Base-by-base conservation (phyloP, 441 rosid species). In the Euphorbia celastroides region DNA sequence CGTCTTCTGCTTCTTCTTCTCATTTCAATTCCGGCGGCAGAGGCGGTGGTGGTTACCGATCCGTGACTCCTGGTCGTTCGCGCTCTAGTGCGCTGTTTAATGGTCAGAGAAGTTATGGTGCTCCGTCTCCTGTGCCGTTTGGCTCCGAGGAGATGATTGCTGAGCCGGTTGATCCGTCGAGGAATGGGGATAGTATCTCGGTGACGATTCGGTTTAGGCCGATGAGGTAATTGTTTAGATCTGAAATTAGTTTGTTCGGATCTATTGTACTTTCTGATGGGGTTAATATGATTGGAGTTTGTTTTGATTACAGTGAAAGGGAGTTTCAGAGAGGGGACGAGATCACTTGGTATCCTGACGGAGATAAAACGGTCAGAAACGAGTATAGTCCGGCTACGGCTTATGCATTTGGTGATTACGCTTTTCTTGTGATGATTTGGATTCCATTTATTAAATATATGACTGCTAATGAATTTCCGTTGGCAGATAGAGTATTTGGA, bases 181-280 rank as follows among this genome's bases (percentile, higher is more conserved):
- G 82, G 77, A 81, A 86, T 13, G 91, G 87, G 16, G 98, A 96
- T 74, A 96, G 97, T 72, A 93, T 96, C 32, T 92, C 97, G 52
- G 99, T 96, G 59, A 96, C 99, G 70, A 88, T 96, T 80, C 94
- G 99, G 65, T 96, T 96, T 77, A 70, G 97, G 70, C 97, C 97
- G 31, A 65, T 96, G 86, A 96, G 96, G 99, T 96, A 82, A 74
- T 50, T 19, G 67, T 63, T 5, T 75, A 83, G 97, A 96, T 95
- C 97, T 83, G 88, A 77, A 60, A 54, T 62, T 60, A 55, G 16
- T 64, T 17, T 52, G 58, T 65, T 30, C 77, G 79, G 93, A 95
- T 92, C 96, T 86, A 57, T 23, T 70, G 25, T 60, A n/a, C 23
- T 54, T 60, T 69, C 8, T 57, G 64, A 46, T 38, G 14, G 20